A percentile compares a stretch with the other conserved stretches of the same genome.
These are phyloP conservation scores for Colletotrichum sp. DNA, from an alignment of 2,329 filamentous ascomycete species.

Conservation along the genomic window DNA sequence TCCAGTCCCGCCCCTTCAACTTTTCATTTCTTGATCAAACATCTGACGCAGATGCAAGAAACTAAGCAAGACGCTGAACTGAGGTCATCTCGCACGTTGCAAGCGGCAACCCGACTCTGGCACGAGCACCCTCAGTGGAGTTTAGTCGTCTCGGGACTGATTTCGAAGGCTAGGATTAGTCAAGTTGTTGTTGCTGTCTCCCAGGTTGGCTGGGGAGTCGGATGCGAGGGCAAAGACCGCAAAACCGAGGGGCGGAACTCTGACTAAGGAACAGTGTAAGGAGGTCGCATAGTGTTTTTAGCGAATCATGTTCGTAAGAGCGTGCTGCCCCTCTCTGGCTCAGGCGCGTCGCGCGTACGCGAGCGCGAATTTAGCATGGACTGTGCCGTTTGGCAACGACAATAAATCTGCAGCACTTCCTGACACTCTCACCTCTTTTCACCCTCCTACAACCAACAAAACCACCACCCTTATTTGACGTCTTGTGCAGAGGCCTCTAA, in stretches of 20 bases:
- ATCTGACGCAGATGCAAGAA: not conserved
- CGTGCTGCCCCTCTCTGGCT: not conserved
- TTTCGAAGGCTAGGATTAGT: slow-evolving; percentile 15
- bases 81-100: slow-evolving; percentile 2
- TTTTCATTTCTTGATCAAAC: not conserved
- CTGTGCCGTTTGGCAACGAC: not conserved
- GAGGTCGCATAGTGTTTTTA: not conserved
- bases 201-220: slow-evolving; percentile 15
- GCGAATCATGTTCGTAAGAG: not conserved
- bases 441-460: slow-evolving; percentile 12
- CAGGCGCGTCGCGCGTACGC: slow-evolving; percentile 24
- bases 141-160: not conserved
- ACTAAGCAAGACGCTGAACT: not conserved
- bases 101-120: slow-evolving; percentile 1
- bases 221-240: slow-evolving; percentile 11
- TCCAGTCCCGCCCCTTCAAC: not conserved
- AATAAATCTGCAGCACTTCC: slow-evolving; percentile 22
- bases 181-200: not conserved
- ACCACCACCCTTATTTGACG: not conserved
- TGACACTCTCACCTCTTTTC: not conserved
- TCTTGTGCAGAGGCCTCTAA: not conserved
- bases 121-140: slow-evolving; percentile 3
- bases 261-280: not conserved
- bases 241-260: slow-evolving; percentile 11
- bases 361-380: not conserved